Conservation (phyloP, 2,329 filamentous ascomycete genomes). For the Xylaria sp. region DNA sequence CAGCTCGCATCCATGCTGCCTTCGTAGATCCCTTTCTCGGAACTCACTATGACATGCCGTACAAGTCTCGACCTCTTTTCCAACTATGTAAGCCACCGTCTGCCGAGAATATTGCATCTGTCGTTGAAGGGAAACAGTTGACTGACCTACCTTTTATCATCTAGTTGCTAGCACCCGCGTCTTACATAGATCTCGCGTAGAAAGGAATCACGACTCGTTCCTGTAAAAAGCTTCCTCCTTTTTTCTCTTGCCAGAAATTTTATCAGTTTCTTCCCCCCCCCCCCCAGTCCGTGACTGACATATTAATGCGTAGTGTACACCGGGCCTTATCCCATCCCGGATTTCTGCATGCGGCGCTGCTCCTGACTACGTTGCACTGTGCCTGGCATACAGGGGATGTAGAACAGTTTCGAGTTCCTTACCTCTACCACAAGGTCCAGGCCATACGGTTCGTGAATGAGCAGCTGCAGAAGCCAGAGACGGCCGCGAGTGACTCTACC, state of each 20-base stretch:
- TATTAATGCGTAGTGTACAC: slow-evolving; percentile 33
- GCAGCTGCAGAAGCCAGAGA: slow-evolving; percentile 37
- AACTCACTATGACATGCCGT: slow-evolving; percentile 31
- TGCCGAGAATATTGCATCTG: slow-evolving; percentile 15
- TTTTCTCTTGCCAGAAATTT: not conserved
- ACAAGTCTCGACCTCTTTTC: slow-evolving; percentile 34
- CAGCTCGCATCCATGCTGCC: slow-evolving; percentile 24
- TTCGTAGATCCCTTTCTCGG: slow-evolving; percentile 28
- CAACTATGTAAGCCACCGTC: slow-evolving; percentile 29
- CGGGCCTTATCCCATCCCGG: slow-evolving; percentile 41
- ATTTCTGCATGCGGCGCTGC: slow-evolving; percentile 42
- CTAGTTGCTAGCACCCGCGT: slow-evolving; percentile 40
- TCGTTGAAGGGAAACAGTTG: slow-evolving; percentile 3
- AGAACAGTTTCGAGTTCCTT: slow-evolving; percentile 41
- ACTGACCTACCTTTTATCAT: slow-evolving; percentile 1
- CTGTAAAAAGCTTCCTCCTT: slow-evolving; percentile 23
- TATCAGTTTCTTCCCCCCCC: not conserved
- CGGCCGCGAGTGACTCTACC: slow-evolving; percentile 37
- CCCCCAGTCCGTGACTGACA: slow-evolving; percentile 1
- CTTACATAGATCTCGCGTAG: slow-evolving; percentile 37
- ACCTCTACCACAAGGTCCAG: slow-evolving; percentile 43
- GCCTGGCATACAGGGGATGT: slow-evolving; percentile 42
- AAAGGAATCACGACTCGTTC: slow-evolving; percentile 33
- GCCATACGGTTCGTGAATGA: slow-evolving; percentile 43
- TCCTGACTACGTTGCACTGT: slow-evolving; percentile 43